Evolutionary conservation across 768 basidiomycete species (phyloP), one percentile per base, ranked within the genome.

Genomic region (Lactarius hatsudake): DNA sequence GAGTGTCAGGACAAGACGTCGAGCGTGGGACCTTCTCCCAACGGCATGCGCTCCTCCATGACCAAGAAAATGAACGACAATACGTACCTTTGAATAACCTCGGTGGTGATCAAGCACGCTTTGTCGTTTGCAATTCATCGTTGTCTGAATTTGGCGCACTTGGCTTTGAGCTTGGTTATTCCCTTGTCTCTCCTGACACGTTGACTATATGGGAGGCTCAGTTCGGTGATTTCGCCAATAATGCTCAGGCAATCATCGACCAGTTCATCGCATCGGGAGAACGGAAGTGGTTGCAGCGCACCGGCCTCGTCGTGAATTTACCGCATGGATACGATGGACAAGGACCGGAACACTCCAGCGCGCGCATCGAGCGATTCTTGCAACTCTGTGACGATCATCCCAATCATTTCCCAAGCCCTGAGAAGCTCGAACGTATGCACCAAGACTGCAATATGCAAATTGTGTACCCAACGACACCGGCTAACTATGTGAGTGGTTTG

Each of bases 371-470:
- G 79, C 86, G 97, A 36, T 99, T 98, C 87, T 80, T 99, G 71
- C 97, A 98, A 80, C 86, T 99, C 54, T 97, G 95, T 75, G 96
- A 97, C 77, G 96, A 99, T 73, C 95, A 99, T 76, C 96, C 96
- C 7, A 83, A 94, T 75, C 76, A 89, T 67, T 98, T 87, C 87
- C 96, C 96, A 1, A 87, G 87, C 0, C 84, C 84, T 1, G 87
- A 96, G 78, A 97, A 96, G 82, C 79, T 96, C 67, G 93, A 95
- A 74, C 81, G 97, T 57, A 95, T 97, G 73, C 95, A 98, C 75
- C 97, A 99, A 80, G 97, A 99, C 76, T 97, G 96, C 79, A 99
- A 98, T 76, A 94, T 98, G 93, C 97, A 98, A 79, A 90, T 99
- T 71, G 94, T 96, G 34, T 98, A 98, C 79, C 93, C 95, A 5